These are phyloP conservation scores for Nothopassalora personata DNA, from an alignment of 2,329 filamentous ascomycete species.

Conservation along the genomic window DNA sequence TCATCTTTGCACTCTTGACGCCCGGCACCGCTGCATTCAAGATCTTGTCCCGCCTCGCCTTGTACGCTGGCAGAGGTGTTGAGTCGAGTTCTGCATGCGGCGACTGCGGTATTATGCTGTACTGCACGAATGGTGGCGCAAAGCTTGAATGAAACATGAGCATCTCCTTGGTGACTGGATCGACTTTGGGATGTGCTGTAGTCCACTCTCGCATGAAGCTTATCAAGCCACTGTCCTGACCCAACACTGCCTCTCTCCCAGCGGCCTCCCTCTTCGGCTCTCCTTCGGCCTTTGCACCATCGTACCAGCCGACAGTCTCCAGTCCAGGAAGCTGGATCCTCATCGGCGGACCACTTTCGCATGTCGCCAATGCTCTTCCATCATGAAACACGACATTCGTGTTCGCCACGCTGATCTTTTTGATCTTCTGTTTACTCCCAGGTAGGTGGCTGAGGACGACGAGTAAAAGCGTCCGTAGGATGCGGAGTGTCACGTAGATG, in stretches of 20 bases:
- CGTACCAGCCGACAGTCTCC: conserved; percentile 66
- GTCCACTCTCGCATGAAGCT: conserved; percentile 67
- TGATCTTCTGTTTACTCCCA: conserved; percentile 53
- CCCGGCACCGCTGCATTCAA: conserved; percentile 57
- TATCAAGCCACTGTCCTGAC: conserved; percentile 42
- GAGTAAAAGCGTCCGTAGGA: conserved; percentile 54
- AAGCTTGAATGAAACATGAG: conserved; percentile 65
- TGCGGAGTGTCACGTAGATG: conserved; percentile 45
- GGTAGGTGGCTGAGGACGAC: conserved; percentile 55
- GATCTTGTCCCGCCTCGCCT: conserved; percentile 18
- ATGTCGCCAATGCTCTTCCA: conserved; percentile 62
- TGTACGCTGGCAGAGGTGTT: neutral
- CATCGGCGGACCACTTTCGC: conserved; percentile 66
- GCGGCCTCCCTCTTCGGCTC: conserved; percentile 36
- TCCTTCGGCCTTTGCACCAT: conserved; percentile 53
- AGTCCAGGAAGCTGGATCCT: conserved; percentile 58
- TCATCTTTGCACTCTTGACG: conserved; percentile 61
- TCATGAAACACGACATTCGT: conserved; percentile 64
- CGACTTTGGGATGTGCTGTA: conserved; percentile 63
- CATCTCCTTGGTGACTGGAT: conserved; percentile 59
- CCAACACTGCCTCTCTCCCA: conserved; percentile 17
- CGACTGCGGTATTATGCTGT: conserved; percentile 51
- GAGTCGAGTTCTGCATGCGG: neutral
- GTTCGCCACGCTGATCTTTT: conserved; percentile 66
- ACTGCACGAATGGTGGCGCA: conserved; percentile 60